Conservation (phyloP, 192 early-diverging fungal genomes). For the Spizellomyces punctatus region DNA sequence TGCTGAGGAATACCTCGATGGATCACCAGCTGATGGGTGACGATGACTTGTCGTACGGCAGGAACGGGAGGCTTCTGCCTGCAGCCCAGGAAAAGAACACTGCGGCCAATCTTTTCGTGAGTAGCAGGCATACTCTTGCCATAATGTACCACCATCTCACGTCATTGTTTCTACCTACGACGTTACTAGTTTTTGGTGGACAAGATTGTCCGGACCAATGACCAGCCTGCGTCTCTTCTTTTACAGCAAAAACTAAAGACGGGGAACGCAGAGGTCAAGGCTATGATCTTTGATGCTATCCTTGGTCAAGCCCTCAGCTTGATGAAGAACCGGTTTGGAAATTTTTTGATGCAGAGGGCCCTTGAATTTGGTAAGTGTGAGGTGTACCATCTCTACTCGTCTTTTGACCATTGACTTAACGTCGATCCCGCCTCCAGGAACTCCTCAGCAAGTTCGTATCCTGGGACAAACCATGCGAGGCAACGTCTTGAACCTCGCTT, state of each 20-base stretch:
- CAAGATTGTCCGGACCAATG: constrained; percentile 70
- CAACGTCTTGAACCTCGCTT: constrained; percentile 61
- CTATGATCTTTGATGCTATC: constrained; percentile 63
- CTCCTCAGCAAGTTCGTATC: constrained; percentile 57
- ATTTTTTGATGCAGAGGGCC: constrained; percentile 73
- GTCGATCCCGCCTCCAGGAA: constrained; percentile 31
- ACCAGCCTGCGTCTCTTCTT: constrained; percentile 72
- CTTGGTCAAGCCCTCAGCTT: constrained; percentile 56
- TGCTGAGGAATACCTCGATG: not conserved
- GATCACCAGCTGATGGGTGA: constrained; percentile 1
- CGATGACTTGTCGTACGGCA: constrained; percentile 12
- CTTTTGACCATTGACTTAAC: not conserved
- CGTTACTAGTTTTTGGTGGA: constrained; percentile 60
- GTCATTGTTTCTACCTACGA: not conserved
- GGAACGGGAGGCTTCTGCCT: constrained; percentile 19
- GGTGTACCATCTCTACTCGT: not conserved
- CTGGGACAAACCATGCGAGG: constrained; percentile 64
- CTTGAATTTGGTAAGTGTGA: constrained; percentile 51
- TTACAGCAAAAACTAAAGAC: constrained; percentile 73
- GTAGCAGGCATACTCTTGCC: not conserved
- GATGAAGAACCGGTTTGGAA: constrained; percentile 78
- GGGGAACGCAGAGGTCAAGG: constrained; percentile 51
- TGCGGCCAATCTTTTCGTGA: constrained; percentile 34
- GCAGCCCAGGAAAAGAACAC: constrained; percentile 22
- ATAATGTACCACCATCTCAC: not conserved